Conservation (phyloP, 176 grass and related monocot genomes). For the Triticum turgidum region DNA sequence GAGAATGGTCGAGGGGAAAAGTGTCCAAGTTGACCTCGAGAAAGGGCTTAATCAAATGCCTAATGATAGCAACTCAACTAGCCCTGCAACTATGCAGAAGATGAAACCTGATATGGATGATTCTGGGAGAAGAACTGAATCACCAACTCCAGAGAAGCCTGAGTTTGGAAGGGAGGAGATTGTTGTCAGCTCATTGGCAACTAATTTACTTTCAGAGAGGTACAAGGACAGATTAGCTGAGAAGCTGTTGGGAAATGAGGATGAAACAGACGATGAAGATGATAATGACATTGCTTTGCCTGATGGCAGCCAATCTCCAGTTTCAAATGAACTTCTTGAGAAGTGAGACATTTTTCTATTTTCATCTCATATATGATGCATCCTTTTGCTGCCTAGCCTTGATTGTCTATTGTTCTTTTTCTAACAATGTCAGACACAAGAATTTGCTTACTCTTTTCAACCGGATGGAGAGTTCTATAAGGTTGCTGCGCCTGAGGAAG, state of each 20-base stretch:
- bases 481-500: slow-evolving; percentile 74
- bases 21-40: slow-evolving; percentile 28
- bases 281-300: slow-evolving; percentile 8
- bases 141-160: slow-evolving; percentile 74
- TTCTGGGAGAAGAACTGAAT: slow-evolving; percentile 49
- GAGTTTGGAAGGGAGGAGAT: slow-evolving; percentile 56
- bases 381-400: background rate
- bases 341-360: slow-evolving; percentile 54
- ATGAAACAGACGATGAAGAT: slow-evolving; percentile 24
- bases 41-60: slow-evolving; percentile 23
- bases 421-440: slow-evolving; percentile 44
- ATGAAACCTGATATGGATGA: slow-evolving; percentile 34
- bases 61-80: slow-evolving; percentile 40
- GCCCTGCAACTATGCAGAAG: slow-evolving; percentile 28
- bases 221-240: slow-evolving; percentile 57
- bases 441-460: slow-evolving; percentile 72
- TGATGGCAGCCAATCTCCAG: slow-evolving; percentile 2
- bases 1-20: slow-evolving; percentile 29
- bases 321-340: slow-evolving; percentile 55
- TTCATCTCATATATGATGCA: slow-evolving; percentile 24
- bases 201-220: slow-evolving; percentile 57
- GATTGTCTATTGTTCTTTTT: slow-evolving; percentile 29
- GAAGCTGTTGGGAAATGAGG: slow-evolving; percentile 20
- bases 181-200: slow-evolving; percentile 57
- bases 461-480: slow-evolving; percentile 82